Evolutionary conservation across 2,329 filamentous ascomycete genomes (phyloP), one percentile per base, ranked within the genome.

Genomic region (Alternaria angustiovoidea): DNA sequence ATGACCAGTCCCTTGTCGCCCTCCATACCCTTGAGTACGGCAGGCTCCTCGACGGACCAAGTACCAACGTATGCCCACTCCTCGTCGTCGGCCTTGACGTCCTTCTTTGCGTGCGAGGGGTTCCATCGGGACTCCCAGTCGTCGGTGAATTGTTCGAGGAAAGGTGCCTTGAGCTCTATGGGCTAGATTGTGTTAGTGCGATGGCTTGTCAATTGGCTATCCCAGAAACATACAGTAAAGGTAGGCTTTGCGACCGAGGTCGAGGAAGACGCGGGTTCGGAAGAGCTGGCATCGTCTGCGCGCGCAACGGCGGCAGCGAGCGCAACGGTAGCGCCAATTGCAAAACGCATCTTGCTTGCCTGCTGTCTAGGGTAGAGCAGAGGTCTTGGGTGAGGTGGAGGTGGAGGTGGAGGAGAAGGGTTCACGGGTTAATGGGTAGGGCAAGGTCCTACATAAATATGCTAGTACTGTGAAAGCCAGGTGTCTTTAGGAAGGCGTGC

Each of bases 61-160:
- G 93, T 92, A 81, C 95, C 95, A 66, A 98, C 89, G 80, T 97
- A 99, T 57, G 94, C 93, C 95, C 95, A 98, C 78, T 98, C 94
- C 73, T 85, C 83, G 69, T 96, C 92, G 63, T 89, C 88, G 64
- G 89, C 88, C 78, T 86, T 87, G 69, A 90, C 88, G 75, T 91
- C 91, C 89, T 99, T 99, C 89, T 98, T 98, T 70, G 95, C 95
- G 79, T 95, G 91, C 49, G 94, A 98, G 59, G 91, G 88, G 83
- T 94, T 93, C 95, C 95, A 99, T 83, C 94, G 87, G 68, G 87
- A 84, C 71, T 97, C 91, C 94, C 94, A 98, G 82, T 92, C 94
- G 72, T 96, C 91, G 82, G 92, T 96, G 85, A 99, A 99, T 82
- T 99, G 95, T 85, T 99, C 95, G 67, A 98, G 84, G 88, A 99